phyloP scores from a whole-genome alignment of 1,139 yeast genomes.

The Candida sp. region DNA sequence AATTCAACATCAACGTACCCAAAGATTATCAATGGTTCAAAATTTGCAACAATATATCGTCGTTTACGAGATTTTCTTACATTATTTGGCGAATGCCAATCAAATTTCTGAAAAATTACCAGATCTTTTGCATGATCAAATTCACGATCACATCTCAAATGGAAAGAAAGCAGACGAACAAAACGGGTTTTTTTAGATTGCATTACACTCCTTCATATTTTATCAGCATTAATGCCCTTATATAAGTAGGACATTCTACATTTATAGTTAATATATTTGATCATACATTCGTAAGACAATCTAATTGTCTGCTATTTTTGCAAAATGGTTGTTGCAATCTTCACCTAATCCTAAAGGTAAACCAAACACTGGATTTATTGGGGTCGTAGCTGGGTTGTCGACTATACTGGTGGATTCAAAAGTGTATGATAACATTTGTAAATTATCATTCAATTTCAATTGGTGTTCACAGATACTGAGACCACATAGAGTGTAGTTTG shows the following conservation, averaged over 20 bases:
- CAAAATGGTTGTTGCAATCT: conserved; percentile 15
- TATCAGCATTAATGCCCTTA: too few relatives aligned
- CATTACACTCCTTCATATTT: neutral
- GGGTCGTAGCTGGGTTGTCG: conserved; percentile 20
- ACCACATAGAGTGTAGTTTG: conserved; percentile 82
- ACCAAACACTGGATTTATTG: conserved; percentile 66
- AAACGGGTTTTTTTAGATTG: neutral
- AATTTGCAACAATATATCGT: conserved; percentile 42
- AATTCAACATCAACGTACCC: conserved; percentile 39
- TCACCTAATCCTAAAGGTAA: conserved; percentile 38
- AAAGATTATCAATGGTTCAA: conserved; percentile 46
- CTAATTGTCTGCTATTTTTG: neutral
- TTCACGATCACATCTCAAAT: too few relatives aligned
- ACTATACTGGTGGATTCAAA: conserved; percentile 17
- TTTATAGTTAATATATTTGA: too few relatives aligned
- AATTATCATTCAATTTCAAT: conserved; percentile 24
- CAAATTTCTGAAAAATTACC: neutral
- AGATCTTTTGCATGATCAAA: neutral
- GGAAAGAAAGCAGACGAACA: neutral
- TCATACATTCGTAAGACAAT: too few relatives aligned
- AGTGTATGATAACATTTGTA: conserved; percentile 23
- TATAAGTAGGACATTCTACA: too few relatives aligned
- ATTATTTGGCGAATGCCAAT: conserved; percentile 16
- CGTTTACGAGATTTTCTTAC: conserved; percentile 38
- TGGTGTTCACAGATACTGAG: conserved; percentile 63